Conservation (phyloP, 2,329 filamentous ascomycete species). For the Fusarium sp. region DNA sequence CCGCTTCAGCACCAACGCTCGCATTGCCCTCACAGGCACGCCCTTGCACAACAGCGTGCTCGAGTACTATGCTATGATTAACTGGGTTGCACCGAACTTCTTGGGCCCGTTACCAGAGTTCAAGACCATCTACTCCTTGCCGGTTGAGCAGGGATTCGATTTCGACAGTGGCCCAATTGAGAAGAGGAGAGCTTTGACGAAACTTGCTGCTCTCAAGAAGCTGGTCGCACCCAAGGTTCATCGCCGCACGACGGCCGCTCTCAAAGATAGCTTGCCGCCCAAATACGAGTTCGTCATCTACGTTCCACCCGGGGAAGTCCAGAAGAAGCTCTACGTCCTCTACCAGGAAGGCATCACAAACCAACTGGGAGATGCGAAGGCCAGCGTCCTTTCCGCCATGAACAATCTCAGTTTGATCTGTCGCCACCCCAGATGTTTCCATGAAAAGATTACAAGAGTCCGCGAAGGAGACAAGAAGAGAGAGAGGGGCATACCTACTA, state of each 20-base stretch:
- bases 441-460: conserved; percentile 47
- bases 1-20: conserved; percentile 73
- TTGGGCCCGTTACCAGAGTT: conserved; percentile 79
- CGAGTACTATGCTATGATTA: conserved; percentile 89
- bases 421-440: conserved; percentile 65
- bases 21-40: conserved; percentile 88
- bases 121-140: conserved; percentile 73
- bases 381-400: conserved; percentile 52
- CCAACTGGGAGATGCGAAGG: conserved; percentile 12
- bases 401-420: conserved; percentile 61
- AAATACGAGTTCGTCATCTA: conserved; percentile 88
- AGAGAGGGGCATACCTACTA: neutral
- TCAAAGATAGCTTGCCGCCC: conserved; percentile 75
- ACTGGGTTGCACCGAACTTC: conserved; percentile 86
- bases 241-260: conserved; percentile 74
- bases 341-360: conserved; percentile 52
- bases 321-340: conserved; percentile 70
- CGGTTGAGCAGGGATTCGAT: conserved; percentile 80
- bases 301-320: conserved; percentile 75
- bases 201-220: conserved; percentile 76
- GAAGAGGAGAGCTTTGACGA: conserved; percentile 71
- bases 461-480: neutral
- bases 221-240: conserved; percentile 84
- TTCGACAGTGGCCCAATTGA: conserved; percentile 69
- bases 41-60: conserved; percentile 86